Conservation (phyloP, 495 filamentous ascomycete species). For the Daldinia concentrica region DNA sequence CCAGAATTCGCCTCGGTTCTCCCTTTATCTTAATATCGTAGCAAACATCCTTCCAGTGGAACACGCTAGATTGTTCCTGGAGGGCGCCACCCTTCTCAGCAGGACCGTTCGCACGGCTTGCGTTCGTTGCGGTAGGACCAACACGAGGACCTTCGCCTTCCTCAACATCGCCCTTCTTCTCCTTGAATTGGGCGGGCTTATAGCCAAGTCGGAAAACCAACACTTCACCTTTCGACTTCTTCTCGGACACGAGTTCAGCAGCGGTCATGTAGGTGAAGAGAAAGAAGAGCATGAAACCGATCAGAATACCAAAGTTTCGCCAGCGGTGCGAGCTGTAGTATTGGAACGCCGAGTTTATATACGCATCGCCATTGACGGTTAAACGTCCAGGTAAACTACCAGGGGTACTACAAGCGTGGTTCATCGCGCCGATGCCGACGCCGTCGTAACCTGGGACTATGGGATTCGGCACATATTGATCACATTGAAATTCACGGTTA, state of each 20-base stretch:
- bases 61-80: slow-evolving; percentile 72
- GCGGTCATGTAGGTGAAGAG: slow-evolving; percentile 71
- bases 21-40: slow-evolving; percentile 91
- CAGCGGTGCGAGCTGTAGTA: slow-evolving; percentile 73
- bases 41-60: slow-evolving; percentile 86
- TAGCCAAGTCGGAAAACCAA: slow-evolving; percentile 84
- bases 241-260: slow-evolving; percentile 78
- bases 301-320: slow-evolving; percentile 84
- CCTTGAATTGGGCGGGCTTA: slow-evolving; percentile 65
- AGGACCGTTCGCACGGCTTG: slow-evolving; percentile 53
- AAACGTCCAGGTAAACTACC: slow-evolving; percentile 68
- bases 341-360: slow-evolving; percentile 66
- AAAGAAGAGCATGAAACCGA: slow-evolving; percentile 77
- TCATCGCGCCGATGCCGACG: slow-evolving; percentile 38
- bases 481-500: slow-evolving; percentile 69
- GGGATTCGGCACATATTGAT: slow-evolving; percentile 66
- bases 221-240: slow-evolving; percentile 88
- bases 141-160: slow-evolving; percentile 60
- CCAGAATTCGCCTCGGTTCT: slow-evolving; percentile 76
- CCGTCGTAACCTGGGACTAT: slow-evolving; percentile 56
- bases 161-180: slow-evolving; percentile 63
- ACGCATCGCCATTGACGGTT: slow-evolving; percentile 71
- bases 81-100: slow-evolving; percentile 56
- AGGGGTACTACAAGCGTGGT: slow-evolving; percentile 67
- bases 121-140: slow-evolving; percentile 51